phyloP scores from a whole-genome alignment of 164 flowering plant species.

The Chimonanthus salicifolius region DNA sequence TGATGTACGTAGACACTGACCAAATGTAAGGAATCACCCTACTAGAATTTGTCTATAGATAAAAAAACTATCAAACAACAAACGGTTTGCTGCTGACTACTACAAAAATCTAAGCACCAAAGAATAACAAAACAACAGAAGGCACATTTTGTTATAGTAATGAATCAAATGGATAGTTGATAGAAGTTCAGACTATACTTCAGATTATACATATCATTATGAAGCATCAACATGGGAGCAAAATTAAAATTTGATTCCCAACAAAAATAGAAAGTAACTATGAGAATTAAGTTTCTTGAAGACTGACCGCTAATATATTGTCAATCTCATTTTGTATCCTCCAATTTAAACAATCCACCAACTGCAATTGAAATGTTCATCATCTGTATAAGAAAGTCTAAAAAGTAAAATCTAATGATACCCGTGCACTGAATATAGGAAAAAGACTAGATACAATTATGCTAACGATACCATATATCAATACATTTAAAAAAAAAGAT shows the following conservation, averaged over 20 bases:
- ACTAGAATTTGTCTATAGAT: too few relatives aligned
- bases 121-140: background rate
- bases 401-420: background rate
- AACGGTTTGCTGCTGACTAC: too few relatives aligned
- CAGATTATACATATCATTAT: background rate
- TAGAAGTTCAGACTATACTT: background rate
- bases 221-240: constrained; percentile 1
- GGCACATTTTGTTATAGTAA: background rate
- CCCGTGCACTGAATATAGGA: too few relatives aligned
- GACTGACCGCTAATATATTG: constrained; percentile 68
- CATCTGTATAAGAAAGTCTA: constrained; percentile 4
- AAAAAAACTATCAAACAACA: too few relatives aligned
- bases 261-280: background rate
- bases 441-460: too few relatives aligned
- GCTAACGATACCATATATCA: too few relatives aligned
- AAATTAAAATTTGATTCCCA: background rate
- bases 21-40: too few relatives aligned
- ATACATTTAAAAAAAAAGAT: background rate
- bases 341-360: constrained; percentile 82
- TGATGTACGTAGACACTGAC: too few relatives aligned
- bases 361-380: constrained; percentile 33
- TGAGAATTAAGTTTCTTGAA: background rate
- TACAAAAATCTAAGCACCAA: background rate
- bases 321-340: constrained; percentile 84
- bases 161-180: background rate